phyloP scores from a whole-genome alignment of 2,329 filamentous ascomycete species.

The Botrytis deweyae region DNA sequence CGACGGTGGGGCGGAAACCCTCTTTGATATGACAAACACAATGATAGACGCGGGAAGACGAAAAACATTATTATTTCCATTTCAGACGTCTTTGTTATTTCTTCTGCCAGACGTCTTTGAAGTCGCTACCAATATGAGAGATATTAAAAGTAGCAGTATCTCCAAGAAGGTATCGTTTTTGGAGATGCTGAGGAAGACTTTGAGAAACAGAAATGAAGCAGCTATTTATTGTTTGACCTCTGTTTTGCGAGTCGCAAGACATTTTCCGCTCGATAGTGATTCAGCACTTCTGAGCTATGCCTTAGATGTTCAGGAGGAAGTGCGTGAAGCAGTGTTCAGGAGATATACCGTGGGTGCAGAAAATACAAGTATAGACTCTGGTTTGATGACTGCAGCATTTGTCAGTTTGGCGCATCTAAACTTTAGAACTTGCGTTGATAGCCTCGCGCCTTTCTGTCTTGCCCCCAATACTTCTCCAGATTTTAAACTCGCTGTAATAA shows the following conservation, averaged over 20 bases:
- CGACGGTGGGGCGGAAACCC: conserved; percentile 64
- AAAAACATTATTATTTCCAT: conserved; percentile 57
- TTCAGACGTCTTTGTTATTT: conserved; percentile 62
- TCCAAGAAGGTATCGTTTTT: conserved; percentile 66
- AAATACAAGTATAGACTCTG: conserved; percentile 56
- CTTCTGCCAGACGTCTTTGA: conserved; percentile 68
- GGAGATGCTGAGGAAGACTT: conserved; percentile 60
- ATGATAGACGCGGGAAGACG: conserved; percentile 57
- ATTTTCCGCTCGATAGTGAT: conserved; percentile 63
- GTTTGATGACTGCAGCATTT: conserved; percentile 65
- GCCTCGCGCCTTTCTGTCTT: conserved; percentile 57
- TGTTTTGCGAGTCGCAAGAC: conserved; percentile 60
- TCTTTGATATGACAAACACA: conserved; percentile 68
- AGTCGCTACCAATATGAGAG: conserved; percentile 65
- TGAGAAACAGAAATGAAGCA: conserved; percentile 64
- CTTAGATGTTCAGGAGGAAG: conserved; percentile 67
- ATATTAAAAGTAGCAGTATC: conserved; percentile 60
- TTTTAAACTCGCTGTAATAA: conserved; percentile 63
- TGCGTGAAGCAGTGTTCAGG: conserved; percentile 64
- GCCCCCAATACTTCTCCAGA: conserved; percentile 54
- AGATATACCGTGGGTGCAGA: conserved; percentile 50
- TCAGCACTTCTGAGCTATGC: conserved; percentile 60
- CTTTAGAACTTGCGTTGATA: conserved; percentile 57
- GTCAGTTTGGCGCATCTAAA: conserved; percentile 63
- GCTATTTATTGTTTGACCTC: conserved; percentile 65